Evolutionary conservation across 495 filamentous ascomycete genomes (phyloP).

Genomic region (Lophium mytilinum): DNA sequence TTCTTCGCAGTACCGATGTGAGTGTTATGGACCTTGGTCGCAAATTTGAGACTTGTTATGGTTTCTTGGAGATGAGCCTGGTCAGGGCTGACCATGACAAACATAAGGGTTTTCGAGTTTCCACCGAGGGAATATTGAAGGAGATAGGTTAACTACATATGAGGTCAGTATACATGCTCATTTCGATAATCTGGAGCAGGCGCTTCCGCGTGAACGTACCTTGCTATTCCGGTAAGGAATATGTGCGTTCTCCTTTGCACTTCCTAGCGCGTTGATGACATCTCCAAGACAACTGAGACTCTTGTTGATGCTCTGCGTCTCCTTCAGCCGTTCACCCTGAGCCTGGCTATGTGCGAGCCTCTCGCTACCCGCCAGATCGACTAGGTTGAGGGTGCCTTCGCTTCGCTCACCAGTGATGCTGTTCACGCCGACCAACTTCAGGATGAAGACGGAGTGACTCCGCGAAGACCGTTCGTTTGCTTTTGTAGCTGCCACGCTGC

Average conservation of each 20-base stretch:
- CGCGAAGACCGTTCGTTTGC: slow-evolving; percentile 91
- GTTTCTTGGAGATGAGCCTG: slow-evolving; percentile 90
- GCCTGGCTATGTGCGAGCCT: slow-evolving; percentile 76
- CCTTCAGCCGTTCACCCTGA: slow-evolving; percentile 77
- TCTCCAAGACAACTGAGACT: slow-evolving; percentile 87
- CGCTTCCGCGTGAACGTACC: slow-evolving; percentile 38
- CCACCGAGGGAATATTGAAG: slow-evolving; percentile 92
- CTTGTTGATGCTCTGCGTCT: slow-evolving; percentile 97
- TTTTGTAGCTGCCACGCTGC: slow-evolving; percentile 89
- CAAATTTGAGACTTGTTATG: slow-evolving; percentile 91
- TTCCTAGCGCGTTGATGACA: slow-evolving; percentile 84
- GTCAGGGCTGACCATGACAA: slow-evolving; percentile 92
- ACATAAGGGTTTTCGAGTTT: slow-evolving; percentile 97
- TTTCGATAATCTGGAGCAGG: not conserved
- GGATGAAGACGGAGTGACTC: slow-evolving; percentile 93
- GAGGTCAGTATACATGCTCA: not conserved
- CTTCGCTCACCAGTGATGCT: slow-evolving; percentile 71
- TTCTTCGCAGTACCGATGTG: slow-evolving; percentile 82
- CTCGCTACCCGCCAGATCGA: slow-evolving; percentile 92
- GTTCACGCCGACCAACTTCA: slow-evolving; percentile 78
- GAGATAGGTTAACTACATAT: slow-evolving; percentile 73
- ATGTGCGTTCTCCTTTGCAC: slow-evolving; percentile 76
- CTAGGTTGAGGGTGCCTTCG: slow-evolving; percentile 91
- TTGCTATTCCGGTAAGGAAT: slow-evolving; percentile 95
- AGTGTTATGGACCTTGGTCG: slow-evolving; percentile 87